phyloP scores from a whole-genome alignment of 2,329 filamentous ascomycete species.

The Phoma sp. region DNA sequence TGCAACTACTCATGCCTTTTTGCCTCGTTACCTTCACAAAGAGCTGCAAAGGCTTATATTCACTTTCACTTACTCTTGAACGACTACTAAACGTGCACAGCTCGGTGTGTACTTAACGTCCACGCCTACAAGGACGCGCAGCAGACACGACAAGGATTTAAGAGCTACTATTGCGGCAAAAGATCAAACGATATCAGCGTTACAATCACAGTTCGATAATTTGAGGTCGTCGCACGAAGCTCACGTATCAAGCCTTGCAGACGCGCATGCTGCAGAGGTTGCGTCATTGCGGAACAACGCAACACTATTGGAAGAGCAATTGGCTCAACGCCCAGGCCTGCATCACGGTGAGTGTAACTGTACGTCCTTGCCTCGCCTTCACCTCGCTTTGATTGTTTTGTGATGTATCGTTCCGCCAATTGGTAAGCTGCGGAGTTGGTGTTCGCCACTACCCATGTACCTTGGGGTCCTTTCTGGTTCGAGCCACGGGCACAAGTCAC shows the following conservation, averaged over 20 bases:
- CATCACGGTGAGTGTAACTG: constrained; percentile 38
- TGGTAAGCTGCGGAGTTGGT: constrained; percentile 9
- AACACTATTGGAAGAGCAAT: constrained; percentile 47
- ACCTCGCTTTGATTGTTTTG: background rate
- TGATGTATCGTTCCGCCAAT: background rate
- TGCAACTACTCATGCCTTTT: background rate
- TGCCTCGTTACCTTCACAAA: background rate
- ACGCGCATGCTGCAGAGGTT: constrained; percentile 50
- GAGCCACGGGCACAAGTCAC: constrained; percentile 9
- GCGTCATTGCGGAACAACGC: constrained; percentile 49
- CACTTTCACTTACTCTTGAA: background rate
- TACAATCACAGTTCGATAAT: constrained; percentile 45
- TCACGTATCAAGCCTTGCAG: constrained; percentile 45
- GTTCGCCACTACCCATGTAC: constrained; percentile 7
- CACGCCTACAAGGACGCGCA: constrained; percentile 21
- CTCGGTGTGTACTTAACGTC: constrained; percentile 18
- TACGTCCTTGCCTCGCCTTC: constrained; percentile 9
- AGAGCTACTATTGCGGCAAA: constrained; percentile 40
- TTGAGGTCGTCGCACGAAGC: constrained; percentile 50
- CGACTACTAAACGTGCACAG: constrained; percentile 26
- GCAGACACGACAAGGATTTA: constrained; percentile 34
- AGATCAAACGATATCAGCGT: constrained; percentile 40
- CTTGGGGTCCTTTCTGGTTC: constrained; percentile 5
- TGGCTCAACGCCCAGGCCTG: constrained; percentile 32
- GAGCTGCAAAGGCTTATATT: background rate